Conservation (phyloP, 2,329 filamentous ascomycete species). For the Exophiala sp. region DNA sequence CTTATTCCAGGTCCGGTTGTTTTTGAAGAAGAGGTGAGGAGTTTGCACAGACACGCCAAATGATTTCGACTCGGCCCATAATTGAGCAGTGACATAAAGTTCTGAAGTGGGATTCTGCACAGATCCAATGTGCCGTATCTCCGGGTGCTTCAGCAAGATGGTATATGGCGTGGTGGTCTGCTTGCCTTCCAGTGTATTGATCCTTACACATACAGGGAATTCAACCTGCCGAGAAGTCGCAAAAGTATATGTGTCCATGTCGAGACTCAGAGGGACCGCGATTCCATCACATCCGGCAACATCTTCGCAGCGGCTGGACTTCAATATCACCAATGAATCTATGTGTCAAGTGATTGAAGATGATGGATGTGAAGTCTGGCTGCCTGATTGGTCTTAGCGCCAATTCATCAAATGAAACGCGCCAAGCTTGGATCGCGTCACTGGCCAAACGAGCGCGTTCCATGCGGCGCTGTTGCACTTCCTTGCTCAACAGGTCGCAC, state of each 20-base stretch:
- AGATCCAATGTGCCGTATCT: slow-evolving; percentile 82
- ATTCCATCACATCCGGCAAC: neutral
- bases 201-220: slow-evolving; percentile 63
- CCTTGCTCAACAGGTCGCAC: neutral
- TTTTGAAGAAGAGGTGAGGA: slow-evolving; percentile 84
- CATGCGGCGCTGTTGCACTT: neutral
- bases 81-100: slow-evolving; percentile 85
- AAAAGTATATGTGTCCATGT: slow-evolving; percentile 95
- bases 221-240: slow-evolving; percentile 81
- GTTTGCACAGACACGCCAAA: slow-evolving; percentile 90
- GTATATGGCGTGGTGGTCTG: slow-evolving; percentile 73
- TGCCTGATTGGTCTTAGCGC: slow-evolving; percentile 1
- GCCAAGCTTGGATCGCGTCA: neutral
- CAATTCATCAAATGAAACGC: neutral
- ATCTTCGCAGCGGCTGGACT: neutral
- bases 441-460: neutral
- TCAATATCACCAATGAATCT: neutral
- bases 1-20: slow-evolving; percentile 76
- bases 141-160: slow-evolving; percentile 70
- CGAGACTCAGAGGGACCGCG: neutral
- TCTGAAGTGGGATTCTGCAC: slow-evolving; percentile 77
- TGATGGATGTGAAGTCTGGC: neutral
- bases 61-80: slow-evolving; percentile 95
- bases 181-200: slow-evolving; percentile 72
- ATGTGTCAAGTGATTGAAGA: neutral